These are phyloP conservation scores for Hevea brasiliensis DNA, from an alignment of 345 rosid genomes.

Conservation along the genomic window DNA sequence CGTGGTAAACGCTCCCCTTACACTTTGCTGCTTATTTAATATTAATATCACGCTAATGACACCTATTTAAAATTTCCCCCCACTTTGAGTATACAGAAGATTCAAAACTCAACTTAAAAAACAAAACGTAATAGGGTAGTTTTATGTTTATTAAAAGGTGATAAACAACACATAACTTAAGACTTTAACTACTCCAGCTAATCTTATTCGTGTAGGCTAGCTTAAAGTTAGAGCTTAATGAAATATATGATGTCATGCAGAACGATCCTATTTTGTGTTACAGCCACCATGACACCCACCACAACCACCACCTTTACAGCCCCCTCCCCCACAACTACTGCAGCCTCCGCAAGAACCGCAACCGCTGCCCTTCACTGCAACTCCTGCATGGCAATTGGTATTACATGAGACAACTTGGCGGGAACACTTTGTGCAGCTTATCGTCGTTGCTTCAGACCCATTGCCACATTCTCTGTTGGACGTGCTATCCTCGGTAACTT, in stretches of 20 bases:
- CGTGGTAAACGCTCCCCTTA: neutral
- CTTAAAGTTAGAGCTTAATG: neutral
- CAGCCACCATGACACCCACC: neutral
- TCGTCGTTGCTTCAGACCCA: neutral
- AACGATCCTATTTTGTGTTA: neutral
- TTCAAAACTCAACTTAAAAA: neutral
- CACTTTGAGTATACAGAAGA: neutral
- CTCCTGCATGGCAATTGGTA: neutral
- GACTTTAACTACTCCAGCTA: neutral
- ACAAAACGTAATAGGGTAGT: too few relatives aligned
- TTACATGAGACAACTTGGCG: neutral
- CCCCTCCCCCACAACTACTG: neutral
- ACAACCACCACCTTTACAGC: neutral
- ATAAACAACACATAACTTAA: neutral
- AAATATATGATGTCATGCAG: neutral
- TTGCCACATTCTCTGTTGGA: neutral
- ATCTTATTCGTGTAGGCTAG: neutral
- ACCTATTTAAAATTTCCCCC: neutral
- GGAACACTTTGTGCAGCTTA: too few relatives aligned
- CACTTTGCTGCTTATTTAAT: neutral
- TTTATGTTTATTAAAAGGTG: too few relatives aligned
- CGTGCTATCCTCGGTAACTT: neutral
- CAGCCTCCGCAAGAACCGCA: too few relatives aligned
- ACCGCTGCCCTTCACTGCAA: neutral
- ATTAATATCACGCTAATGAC: neutral